Base-by-base conservation (phyloP, 768 basidiomycete species). In the Termitomyces sp. region DNA sequence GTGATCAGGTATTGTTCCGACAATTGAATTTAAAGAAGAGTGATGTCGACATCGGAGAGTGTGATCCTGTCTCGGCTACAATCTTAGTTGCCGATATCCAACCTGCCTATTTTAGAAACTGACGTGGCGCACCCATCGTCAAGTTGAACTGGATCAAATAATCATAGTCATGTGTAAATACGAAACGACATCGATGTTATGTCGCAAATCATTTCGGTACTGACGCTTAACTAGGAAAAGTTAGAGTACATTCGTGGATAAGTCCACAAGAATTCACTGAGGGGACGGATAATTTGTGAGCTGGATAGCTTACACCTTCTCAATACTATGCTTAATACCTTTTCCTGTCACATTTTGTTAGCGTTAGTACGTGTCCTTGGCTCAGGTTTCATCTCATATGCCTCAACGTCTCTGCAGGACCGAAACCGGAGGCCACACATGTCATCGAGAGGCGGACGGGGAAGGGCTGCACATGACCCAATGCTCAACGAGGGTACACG, bases 311-410 rank as follows among this genome's bases (percentile, higher is more conserved):
- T 77, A 2, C 73, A 72, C 1, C 67, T 70, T 40, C 64, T 77
- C 14, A 75, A 79, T 57, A 72, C 73, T 0, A 66, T 72, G 72
- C 56, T 63, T 71, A 13, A 75, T 78, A 61, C 75, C 73, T 8
- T 62, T 73, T 1, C 67, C 69, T 30, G 66, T 68, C 4, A 65
- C 68, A 24, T 68, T 67, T 36, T 61, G 69, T 28, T 69, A 66
- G 65, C 61, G 75, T 46, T 62, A 73, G 72, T 72, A 44, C 49
- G 74, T 66, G 18, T 2, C 4, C 52, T 48, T 26, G 13, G 7
- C 9, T 24, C 14, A 38, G 22, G 12, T 26, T 30, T 18, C 0
- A 9, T 5, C 6, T 16, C 51, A 30, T 1, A 45, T 14, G 14
- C 7, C 1, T 30, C 28, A 43, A 53, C 26, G 9, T 4, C 26